These are phyloP conservation scores for Boletus sensibilis DNA, from an alignment of 768 basidiomycete species.

Conservation along the genomic window DNA sequence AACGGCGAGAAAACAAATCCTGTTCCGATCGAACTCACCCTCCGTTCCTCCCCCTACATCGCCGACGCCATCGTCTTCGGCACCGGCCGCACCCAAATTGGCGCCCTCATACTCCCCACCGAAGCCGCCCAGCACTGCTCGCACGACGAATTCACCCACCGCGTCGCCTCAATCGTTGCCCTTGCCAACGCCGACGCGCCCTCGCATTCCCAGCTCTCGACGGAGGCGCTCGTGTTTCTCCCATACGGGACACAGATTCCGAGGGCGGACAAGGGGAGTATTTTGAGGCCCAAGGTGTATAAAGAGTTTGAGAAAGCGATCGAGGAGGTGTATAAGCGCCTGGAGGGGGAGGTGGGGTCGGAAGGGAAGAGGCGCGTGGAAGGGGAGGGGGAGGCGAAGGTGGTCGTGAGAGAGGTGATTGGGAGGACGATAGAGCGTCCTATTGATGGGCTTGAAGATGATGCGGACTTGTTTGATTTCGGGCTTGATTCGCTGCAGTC, in stretches of 20 bases:
- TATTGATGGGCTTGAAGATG: slow-evolving; percentile 18
- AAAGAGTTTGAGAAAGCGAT: slow-evolving; percentile 48
- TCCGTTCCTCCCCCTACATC: slow-evolving; percentile 47
- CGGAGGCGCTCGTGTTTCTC: slow-evolving; percentile 51
- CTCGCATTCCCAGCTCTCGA: slow-evolving; percentile 49
- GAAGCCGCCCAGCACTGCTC: slow-evolving; percentile 34
- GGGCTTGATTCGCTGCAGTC: slow-evolving; percentile 57
- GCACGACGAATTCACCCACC: slow-evolving; percentile 33
- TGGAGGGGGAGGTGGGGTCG: slow-evolving; percentile 40
- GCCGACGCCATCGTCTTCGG: slow-evolving; percentile 57
- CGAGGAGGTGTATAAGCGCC: slow-evolving; percentile 38
- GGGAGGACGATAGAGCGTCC: slow-evolving; percentile 21
- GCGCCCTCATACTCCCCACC: slow-evolving; percentile 50
- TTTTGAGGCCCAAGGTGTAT: slow-evolving; percentile 50
- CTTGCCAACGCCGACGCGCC: slow-evolving; percentile 53
- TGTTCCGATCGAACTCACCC: slow-evolving; percentile 51
- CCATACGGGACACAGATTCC: slow-evolving; percentile 49
- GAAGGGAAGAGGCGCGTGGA: slow-evolving; percentile 17
- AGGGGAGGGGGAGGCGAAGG: slow-evolving; percentile 12
- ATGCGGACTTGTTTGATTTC: slow-evolving; percentile 45
- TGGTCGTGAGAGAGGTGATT: slow-evolving; percentile 16
- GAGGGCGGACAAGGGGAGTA: slow-evolving; percentile 50
- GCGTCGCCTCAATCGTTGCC: slow-evolving; percentile 42
- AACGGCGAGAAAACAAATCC: slow-evolving; percentile 58
- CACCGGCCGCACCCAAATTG: slow-evolving; percentile 46